Conservation (phyloP, 2,329 filamentous ascomycete species). For the Colletotrichum sp. region DNA sequence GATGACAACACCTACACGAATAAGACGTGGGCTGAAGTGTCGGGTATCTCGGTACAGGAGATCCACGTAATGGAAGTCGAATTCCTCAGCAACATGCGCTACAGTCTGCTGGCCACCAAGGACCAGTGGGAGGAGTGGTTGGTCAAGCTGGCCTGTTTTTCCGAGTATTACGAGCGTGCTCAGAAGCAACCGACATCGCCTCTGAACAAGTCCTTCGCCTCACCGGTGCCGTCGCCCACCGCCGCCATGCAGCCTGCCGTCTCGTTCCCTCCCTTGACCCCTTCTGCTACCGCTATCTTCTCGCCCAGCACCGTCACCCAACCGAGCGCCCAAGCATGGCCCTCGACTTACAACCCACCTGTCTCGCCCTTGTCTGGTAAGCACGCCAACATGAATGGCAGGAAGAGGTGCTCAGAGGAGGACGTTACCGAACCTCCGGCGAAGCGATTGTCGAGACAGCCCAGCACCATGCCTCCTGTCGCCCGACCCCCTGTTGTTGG, state of each 20-base stretch:
- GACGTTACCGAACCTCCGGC: slow-evolving; percentile 58
- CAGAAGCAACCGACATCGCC: slow-evolving; percentile 45
- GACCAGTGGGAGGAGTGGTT: slow-evolving; percentile 90
- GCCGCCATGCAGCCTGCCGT: slow-evolving; percentile 31
- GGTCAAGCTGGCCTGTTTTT: slow-evolving; percentile 79
- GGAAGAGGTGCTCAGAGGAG: slow-evolving; percentile 58
- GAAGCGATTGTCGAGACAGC: slow-evolving; percentile 50
- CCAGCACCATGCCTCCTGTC: slow-evolving; percentile 19
- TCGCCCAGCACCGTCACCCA: slow-evolving; percentile 42
- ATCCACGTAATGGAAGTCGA: slow-evolving; percentile 99
- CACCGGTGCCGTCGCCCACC: slow-evolving; percentile 58
- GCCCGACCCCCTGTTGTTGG: slow-evolving; percentile 21
- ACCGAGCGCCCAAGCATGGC: slow-evolving; percentile 41
- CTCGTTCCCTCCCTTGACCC: slow-evolving; percentile 37
- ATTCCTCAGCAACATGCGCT: slow-evolving; percentile 97
- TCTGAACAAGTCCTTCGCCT: slow-evolving; percentile 41
- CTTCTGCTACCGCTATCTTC: slow-evolving; percentile 37
- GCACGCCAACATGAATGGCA: slow-evolving; percentile 38
- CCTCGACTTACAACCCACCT: slow-evolving; percentile 39
- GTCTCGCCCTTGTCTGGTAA: slow-evolving; percentile 56
- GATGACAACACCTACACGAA: slow-evolving; percentile 99
- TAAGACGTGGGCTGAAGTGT: slow-evolving; percentile 99
- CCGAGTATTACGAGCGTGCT: slow-evolving; percentile 80
- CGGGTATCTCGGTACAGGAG: slow-evolving; percentile 89
- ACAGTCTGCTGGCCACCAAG: slow-evolving; percentile 86